Percentiles rank a stretch among this genome's conserved stretches.
These are phyloP conservation scores for Euphorbia tirucalli DNA, from an alignment of 345 rosid genomes.

Conservation along the genomic window DNA sequence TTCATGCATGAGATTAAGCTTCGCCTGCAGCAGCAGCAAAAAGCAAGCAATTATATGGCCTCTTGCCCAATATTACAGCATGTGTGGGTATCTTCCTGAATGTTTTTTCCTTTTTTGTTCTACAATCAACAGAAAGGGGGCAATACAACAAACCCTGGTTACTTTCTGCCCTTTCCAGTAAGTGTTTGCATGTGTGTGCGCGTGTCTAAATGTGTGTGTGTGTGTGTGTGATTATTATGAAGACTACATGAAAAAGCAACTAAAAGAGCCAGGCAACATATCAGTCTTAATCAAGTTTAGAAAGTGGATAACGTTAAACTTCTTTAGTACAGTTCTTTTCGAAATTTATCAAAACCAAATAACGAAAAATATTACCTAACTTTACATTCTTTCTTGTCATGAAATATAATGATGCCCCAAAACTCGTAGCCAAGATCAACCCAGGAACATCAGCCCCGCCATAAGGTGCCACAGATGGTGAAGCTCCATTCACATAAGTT, in stretches of 20 bases:
- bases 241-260: not conserved
- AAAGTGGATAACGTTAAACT: not conserved
- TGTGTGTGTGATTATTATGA: too few species aligned
- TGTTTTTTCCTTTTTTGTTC: not conserved
- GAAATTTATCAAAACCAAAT: not conserved
- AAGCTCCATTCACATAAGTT: slow-evolving; percentile 71
- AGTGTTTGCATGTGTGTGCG: too few species aligned
- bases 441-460: slow-evolving; percentile 87
- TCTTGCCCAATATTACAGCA: not conserved
- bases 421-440: slow-evolving; percentile 67
- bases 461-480: slow-evolving; percentile 43
- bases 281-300: not conserved
- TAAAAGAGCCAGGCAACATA: not conserved
- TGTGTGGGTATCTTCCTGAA: not conserved
- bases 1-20: not conserved
- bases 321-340: not conserved
- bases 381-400: slow-evolving; percentile 77
- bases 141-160: not conserved
- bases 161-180: not conserved
- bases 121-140: not conserved
- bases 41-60: not conserved
- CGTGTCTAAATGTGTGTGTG: too few species aligned
- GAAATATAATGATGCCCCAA: slow-evolving; percentile 93
- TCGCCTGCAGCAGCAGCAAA: not conserved
- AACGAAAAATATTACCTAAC: slow-evolving; percentile 52